Percentiles rank a stretch among this genome's conserved stretches.
These are phyloP conservation scores for Dothideomycetidae sp. DNA, from an alignment of 2,329 filamentous ascomycete species.

Conservation along the genomic window DNA sequence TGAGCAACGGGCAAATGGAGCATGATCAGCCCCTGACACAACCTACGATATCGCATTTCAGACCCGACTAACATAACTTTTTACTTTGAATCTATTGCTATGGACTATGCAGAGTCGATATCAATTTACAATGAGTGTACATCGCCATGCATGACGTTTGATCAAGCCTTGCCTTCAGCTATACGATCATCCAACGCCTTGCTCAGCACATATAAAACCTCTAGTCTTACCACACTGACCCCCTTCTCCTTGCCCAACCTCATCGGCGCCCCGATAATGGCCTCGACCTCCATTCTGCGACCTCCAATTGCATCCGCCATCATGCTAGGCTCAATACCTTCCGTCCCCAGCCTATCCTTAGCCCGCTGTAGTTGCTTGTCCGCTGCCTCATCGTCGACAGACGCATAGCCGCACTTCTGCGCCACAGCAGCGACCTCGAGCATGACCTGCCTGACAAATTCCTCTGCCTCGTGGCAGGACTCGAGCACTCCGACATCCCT, in stretches of 20 bases:
- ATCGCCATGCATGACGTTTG: no score
- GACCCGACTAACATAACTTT: no score
- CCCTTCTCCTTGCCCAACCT: conserved; percentile 27
- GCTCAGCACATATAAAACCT: conserved; percentile 31
- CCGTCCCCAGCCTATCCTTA: conserved; percentile 22
- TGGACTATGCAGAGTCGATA: no score
- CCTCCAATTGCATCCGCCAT: conserved; percentile 31
- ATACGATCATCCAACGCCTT: conserved; percentile 29
- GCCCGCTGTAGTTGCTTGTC: conserved; percentile 27
- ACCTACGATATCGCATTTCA: no score
- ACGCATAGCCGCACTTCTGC: conserved; percentile 25
- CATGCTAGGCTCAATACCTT: conserved; percentile 37
- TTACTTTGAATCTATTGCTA: no score
- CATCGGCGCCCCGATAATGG: conserved; percentile 35
- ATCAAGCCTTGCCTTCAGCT: conserved; percentile 9
- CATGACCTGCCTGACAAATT: conserved; percentile 30
- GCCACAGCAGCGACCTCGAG: conserved; percentile 32
- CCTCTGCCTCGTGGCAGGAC: conserved; percentile 25
- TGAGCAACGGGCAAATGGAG: no score
- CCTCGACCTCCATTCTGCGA: conserved; percentile 35
- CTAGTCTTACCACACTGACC: conserved; percentile 28
- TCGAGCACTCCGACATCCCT: conserved; percentile 39
- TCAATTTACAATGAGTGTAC: no score
- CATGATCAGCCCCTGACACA: no score
- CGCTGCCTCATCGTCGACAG: conserved; percentile 25